Evolutionary conservation across 1,284 basidiomycete species (phyloP), one percentile per base, ranked within the genome.

Genomic region (Ceratobasidium papillatum): DNA sequence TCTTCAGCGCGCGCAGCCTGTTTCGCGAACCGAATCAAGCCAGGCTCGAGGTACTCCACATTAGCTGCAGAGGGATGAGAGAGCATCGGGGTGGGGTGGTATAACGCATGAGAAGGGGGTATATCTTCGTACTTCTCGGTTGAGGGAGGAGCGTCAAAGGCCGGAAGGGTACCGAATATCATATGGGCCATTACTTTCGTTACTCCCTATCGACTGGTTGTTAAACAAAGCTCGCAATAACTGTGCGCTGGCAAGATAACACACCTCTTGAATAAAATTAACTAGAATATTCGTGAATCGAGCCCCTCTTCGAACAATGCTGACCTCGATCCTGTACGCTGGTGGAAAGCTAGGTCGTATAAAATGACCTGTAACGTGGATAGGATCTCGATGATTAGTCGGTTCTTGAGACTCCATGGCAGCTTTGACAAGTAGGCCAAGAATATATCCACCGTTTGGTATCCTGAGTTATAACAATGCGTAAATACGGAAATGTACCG

Each of bases 281-380:
- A 88, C 89, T 11, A 82, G 78, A 27, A 91, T 54, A 75, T 89
- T 89, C 19, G 87, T 86, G 74, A 89, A 86, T 0, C 81, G 82
- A 58, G 83, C 84, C 1, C 89, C 88, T 17, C 78, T 80, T 76
- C 86, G 88, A 27, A 88, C 56, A 0, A 79, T 79, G 9, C 81
- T 82, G 0, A 91, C 80, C 49, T 81, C 85, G n/a, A 90, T 83
- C 71, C 86, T 84, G 75, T 86, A 87, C 2, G 79, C 81, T 1
- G 81, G 75, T 30, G 69, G 43, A 0, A 80, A 78, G 1, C 86
- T 84, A 0, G 86, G 81, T 41, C 84, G 82, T 41, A 90, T 81
- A 77, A 84, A 91, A 77, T 90, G 87, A 0, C 87, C 87, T 2
- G 87, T 88, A 64, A 89, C 80, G 78, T 90, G 87, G 38, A 90